These are phyloP conservation scores for Boehmeria nivea DNA, from an alignment of 306 rosid species.

Conservation along the genomic window DNA sequence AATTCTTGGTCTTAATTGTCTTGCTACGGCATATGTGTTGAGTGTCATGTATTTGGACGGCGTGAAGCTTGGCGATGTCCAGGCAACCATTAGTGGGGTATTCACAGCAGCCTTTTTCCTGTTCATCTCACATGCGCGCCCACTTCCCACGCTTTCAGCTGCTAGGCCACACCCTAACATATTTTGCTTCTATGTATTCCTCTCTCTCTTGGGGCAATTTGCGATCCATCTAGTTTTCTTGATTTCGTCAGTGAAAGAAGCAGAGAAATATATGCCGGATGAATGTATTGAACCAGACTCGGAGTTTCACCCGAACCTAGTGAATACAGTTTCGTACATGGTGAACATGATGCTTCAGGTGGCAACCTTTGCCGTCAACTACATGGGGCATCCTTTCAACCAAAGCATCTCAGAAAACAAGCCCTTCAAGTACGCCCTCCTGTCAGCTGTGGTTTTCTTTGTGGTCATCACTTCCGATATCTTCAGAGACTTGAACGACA, in stretches of 20 bases:
- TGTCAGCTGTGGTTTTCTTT: conserved; percentile 68
- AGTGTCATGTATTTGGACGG: conserved; percentile 99
- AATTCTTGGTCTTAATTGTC: conserved; percentile 97
- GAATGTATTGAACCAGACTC: conserved; percentile 98
- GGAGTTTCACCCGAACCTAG: conserved; percentile 86
- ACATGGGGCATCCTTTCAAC: conserved; percentile 99
- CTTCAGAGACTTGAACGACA: conserved; percentile 73
- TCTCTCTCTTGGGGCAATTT: conserved; percentile 93
- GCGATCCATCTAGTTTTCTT: conserved; percentile 68
- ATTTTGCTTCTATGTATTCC: conserved; percentile 75
- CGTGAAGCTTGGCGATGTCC: conserved; percentile 92
- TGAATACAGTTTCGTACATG: conserved; percentile 97
- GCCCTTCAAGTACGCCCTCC: conserved; percentile 74
- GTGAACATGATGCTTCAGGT: conserved; percentile 99
- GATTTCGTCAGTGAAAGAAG: conserved; percentile 77
- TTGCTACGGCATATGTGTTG: conserved; percentile 92
- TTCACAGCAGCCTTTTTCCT: conserved; percentile 97
- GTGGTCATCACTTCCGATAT: conserved; percentile 81
- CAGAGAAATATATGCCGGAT: conserved; percentile 90
- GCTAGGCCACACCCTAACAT: conserved; percentile 90
- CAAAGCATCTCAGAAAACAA: conserved; percentile 90
- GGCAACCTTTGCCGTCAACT: conserved; percentile 98
- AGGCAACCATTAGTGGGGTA: conserved; percentile 97
- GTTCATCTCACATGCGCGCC: conserved; percentile 96
- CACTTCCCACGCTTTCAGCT: conserved; percentile 79